phyloP scores from a whole-genome alignment of 306 rosid species.

The Prosopis cineraria region DNA sequence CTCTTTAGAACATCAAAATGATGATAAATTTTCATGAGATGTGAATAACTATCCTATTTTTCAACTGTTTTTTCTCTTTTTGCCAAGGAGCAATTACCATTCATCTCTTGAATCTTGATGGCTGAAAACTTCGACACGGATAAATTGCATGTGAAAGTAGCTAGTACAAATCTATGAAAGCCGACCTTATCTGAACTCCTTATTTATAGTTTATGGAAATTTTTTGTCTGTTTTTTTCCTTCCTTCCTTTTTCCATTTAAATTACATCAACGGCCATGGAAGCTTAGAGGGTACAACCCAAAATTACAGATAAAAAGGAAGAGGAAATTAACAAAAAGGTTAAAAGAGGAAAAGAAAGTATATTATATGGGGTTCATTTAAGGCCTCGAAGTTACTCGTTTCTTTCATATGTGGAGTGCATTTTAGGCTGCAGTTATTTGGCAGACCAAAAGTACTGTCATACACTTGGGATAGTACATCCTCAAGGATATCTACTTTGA shows the following conservation, averaged over 20 bases:
- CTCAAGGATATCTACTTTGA: constrained; percentile 53
- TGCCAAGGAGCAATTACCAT: constrained; percentile 18
- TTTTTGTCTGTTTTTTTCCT: too few species aligned
- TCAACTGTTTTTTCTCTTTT: neutral
- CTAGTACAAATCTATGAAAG: constrained; percentile 6
- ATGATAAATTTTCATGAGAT: neutral
- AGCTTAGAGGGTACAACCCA: neutral
- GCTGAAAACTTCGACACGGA: neutral
- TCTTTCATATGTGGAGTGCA: too few species aligned
- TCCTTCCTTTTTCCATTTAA: neutral
- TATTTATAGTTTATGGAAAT: too few species aligned
- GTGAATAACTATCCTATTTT: neutral
- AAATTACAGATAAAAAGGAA: constrained; percentile 18
- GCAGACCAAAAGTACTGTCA: too few species aligned
- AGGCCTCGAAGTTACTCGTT: too few species aligned
- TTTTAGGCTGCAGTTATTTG: too few species aligned
- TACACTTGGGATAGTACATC: too few species aligned
- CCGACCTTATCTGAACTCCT: too few species aligned
- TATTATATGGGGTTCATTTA: too few species aligned
- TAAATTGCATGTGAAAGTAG: neutral
- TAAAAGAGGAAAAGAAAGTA: neutral
- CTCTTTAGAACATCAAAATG: neutral
- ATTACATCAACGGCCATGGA: neutral
- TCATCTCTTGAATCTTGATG: too few species aligned
- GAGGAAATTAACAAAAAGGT: constrained; percentile 15